phyloP scores from a whole-genome alignment of 108 stramenopile genomes.

The Conticribra weissflogii region DNA sequence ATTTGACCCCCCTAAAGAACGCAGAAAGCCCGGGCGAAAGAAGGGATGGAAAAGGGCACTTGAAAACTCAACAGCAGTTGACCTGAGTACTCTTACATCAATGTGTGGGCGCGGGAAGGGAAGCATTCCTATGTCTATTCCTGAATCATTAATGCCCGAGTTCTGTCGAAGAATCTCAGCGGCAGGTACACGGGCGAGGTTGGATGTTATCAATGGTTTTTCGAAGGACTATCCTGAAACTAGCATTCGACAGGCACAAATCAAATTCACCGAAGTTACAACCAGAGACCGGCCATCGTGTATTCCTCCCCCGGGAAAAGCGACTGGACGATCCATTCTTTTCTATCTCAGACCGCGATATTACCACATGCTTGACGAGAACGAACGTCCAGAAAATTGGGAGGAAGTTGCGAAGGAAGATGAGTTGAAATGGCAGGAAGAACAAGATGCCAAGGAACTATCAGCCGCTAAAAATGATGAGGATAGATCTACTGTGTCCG shows the following conservation, averaged over 20 bases:
- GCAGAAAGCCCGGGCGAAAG: slow-evolving; percentile 50
- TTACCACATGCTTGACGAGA: slow-evolving; percentile 75
- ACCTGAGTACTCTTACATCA: not conserved
- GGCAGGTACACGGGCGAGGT: slow-evolving; percentile 69
- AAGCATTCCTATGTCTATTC: slow-evolving; percentile 78
- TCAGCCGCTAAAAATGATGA: slow-evolving; percentile 37
- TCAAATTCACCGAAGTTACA: slow-evolving; percentile 82
- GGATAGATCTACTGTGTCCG: slow-evolving; percentile 21
- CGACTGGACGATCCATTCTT: slow-evolving; percentile 65
- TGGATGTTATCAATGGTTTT: slow-evolving; percentile 81
- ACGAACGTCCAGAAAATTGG: slow-evolving; percentile 78
- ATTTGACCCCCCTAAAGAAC: slow-evolving; percentile 48
- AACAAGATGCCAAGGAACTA: slow-evolving; percentile 44
- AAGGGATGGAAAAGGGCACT: slow-evolving; percentile 44
- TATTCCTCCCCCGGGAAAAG: slow-evolving; percentile 48
- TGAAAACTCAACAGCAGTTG: slow-evolving; percentile 20
- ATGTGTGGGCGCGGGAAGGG: slow-evolving; percentile 48
- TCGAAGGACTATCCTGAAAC: slow-evolving; percentile 76
- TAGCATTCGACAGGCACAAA: slow-evolving; percentile 78
- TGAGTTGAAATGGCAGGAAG: slow-evolving; percentile 53
- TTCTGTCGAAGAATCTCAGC: slow-evolving; percentile 79
- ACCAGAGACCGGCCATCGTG: slow-evolving; percentile 81
- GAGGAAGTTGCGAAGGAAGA: slow-evolving; percentile 74
- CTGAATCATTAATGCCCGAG: slow-evolving; percentile 77
- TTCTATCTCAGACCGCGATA: slow-evolving; percentile 85